Base-by-base conservation (phyloP, 768 basidiomycete species). In the Daedalea quercina region DNA sequence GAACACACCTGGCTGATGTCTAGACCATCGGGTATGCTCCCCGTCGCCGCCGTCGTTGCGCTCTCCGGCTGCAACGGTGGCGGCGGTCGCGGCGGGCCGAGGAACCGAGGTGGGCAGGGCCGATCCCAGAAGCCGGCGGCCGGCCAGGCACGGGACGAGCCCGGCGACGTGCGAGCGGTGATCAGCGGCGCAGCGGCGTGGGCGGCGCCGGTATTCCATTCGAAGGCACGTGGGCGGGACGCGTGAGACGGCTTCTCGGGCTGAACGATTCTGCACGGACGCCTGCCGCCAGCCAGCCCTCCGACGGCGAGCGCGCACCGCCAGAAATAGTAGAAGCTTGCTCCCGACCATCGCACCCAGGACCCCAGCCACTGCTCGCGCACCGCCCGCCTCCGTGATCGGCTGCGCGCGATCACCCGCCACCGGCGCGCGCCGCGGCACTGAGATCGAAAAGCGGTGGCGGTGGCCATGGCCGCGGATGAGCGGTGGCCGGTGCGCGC, bases 161-260 rank as follows among this genome's bases (percentile, higher is more conserved):
- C 19, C 47, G n/a, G 49, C 9, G 40, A 26, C 47, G 19, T 12
- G 45, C 25, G 26, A 49, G 49, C 44, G 50, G 42, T 47, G 49
- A 28, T 41, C 35, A 37, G 47, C 51, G 47, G 42, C 47, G 34
- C 41, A 31, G 52, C 56, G 59, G 54, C 45, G 56, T 53, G 53
- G 35, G 46, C 53, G 45, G 50, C 40, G 56, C 52, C 22, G 55
- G 45, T 20, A 23, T 58, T 54, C 57, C 57, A 58, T 50, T 53
- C 20, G 57, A 57, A 57, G 54, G 44, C 60, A 61, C 60, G 60
- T 61, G 60, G 59, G 60, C 60, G 60, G 57, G 55, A 46, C 49
- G 53, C 53, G 53, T 56, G 57, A 45, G 52, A 50, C 45, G 28
- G n/a, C 25, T 34, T 22, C 51, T 54, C 34, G 48, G 57, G 54